Evolutionary conservation across 225 moss, liverwort and hornwort genomes (phyloP).

Genomic region (Asterella californica): DNA sequence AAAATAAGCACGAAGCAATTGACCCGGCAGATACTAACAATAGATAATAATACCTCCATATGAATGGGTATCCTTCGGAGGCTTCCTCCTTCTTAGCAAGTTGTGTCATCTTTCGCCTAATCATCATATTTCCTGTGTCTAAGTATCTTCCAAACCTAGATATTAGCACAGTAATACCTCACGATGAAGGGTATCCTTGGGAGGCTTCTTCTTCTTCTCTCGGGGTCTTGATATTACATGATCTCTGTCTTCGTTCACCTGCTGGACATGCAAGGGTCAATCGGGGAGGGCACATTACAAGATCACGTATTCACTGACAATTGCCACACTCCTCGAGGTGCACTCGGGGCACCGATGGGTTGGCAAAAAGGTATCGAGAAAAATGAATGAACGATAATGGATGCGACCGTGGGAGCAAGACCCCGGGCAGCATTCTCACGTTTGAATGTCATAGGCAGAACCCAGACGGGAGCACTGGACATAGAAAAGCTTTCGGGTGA

Average conservation of each 20-base stretch:
- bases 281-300: not conserved
- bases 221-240: slow-evolving; percentile 9
- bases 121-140: too few relatives aligned
- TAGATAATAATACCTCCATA: too few relatives aligned
- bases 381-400: not conserved
- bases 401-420: not conserved
- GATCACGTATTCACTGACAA: not conserved
- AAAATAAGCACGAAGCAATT: too few relatives aligned
- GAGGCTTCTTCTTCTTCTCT: slow-evolving; percentile 17
- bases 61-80: too few relatives aligned
- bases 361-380: not conserved
- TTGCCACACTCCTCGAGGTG: too few relatives aligned
- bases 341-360: too few relatives aligned
- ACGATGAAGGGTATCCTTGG: not conserved
- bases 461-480: not conserved
- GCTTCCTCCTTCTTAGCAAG: too few relatives aligned
- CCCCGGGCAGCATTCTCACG: not conserved
- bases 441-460: not conserved
- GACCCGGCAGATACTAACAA: too few relatives aligned
- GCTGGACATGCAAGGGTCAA: slow-evolving; percentile 16
- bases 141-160: not conserved
- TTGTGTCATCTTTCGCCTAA: not conserved
- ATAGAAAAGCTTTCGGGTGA: not conserved
- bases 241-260: slow-evolving; percentile 30
- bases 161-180: not conserved